Base-by-base conservation (phyloP, 176 grass and related monocot species). In the Lolium rigidum region DNA sequence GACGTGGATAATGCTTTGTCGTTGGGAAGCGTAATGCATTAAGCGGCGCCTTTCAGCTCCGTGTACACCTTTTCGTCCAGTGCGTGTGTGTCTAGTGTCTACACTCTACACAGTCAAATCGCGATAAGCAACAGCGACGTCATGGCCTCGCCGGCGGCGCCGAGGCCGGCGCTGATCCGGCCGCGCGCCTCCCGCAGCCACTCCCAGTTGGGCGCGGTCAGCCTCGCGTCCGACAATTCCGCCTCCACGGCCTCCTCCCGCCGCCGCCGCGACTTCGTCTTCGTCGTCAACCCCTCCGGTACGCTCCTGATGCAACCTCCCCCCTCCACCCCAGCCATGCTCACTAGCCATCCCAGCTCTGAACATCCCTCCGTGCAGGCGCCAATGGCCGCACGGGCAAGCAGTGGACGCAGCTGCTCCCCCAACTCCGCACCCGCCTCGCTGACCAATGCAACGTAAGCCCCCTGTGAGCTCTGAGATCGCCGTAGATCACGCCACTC, bases 201-300 rank as follows among this genome's bases (percentile, higher is more conserved):
- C 58, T 84, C 85, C 81, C 89, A 84, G 3, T 9, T 71, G 41
- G 48, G 39, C 77, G 81, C 76, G 50, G 61, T 48, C 50, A 83
- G 93, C 25, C 76, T 90, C 78, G 49, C 81, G 12, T 80, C 90
- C 14, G 83, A 92, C 47, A 79, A 52, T 37, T 6, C 79, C 59
- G 38, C 64, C 39, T 69, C 77, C 43, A 41, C 82, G 25, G 16
- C 38, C 35, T 89, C 83, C 80, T 84, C 79, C 78, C 81, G 76
- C 79, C 88, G 50, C 43, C 83, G 94, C 81, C 80, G 84, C 54
- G 82, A 95, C 74, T 92, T 90, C 66, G 92, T 98, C 71, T 98
- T 98, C 88, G 71, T 98, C 86, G 90, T 98, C 74, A 98, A 98
- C 69, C 97, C 97, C 74, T 91, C 87, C 37, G 96, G 93, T 95